Evolutionary conservation across 495 filamentous ascomycete genomes (phyloP).

Genomic region (Penicillium lividum): DNA sequence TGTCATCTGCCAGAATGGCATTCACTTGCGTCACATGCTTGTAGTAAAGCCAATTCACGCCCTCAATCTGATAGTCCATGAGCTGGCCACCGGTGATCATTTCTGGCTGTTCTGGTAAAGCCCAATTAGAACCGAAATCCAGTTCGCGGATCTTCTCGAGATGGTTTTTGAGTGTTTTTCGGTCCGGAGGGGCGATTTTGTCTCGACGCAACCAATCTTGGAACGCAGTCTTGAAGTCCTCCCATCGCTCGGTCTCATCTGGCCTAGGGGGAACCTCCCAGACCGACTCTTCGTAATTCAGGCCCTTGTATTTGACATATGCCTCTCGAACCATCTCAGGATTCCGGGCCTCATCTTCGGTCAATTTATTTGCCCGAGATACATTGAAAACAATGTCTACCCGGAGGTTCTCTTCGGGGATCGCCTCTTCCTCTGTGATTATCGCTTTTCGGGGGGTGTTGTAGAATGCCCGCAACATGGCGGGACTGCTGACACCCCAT

Average conservation of each 20-base stretch:
- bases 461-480: conserved; percentile 73
- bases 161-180: conserved; percentile 55
- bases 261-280: conserved; percentile 83
- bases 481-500: conserved; percentile 63
- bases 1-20: conserved; percentile 96
- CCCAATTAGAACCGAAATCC: conserved; percentile 64
- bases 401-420: conserved; percentile 79
- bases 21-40: conserved; percentile 80
- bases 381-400: conserved; percentile 89
- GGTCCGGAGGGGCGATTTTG: conserved; percentile 62
- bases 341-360: conserved; percentile 37
- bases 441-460: conserved; percentile 66
- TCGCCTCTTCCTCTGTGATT: conserved; percentile 73
- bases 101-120: conserved; percentile 71
- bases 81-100: conserved; percentile 74
- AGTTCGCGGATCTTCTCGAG: conserved; percentile 60
- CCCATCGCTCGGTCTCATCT: conserved; percentile 67
- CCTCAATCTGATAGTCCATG: conserved; percentile 93
- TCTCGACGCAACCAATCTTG: conserved; percentile 77
- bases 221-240: conserved; percentile 81
- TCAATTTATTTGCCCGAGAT: conserved; percentile 47
- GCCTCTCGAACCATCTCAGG: conserved; percentile 53
- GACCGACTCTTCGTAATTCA: conserved; percentile 87
- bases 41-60: conserved; percentile 96
- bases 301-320: conserved; percentile 89